A percentile compares a stretch with the other conserved stretches of the same genome.
Evolutionary conservation across 345 rosid genomes (phyloP).

Genomic region (Xanthoceras sorbifolium): DNA sequence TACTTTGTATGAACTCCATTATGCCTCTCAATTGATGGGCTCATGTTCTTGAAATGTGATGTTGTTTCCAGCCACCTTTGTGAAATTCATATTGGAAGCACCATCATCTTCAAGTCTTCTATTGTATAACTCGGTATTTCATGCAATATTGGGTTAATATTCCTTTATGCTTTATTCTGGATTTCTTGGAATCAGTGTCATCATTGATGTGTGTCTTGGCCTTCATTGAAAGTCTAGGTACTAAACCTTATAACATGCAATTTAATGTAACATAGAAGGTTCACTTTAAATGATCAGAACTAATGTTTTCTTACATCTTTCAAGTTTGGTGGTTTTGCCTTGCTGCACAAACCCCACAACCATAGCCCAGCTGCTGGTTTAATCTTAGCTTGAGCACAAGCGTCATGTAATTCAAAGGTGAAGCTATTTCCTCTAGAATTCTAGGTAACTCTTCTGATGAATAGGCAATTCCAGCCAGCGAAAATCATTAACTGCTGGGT

Average conservation of each 20-base stretch:
- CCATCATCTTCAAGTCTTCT: background rate
- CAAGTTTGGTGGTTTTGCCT: background rate
- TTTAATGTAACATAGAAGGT: background rate
- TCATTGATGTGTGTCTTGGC: background rate
- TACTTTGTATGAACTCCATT: background rate
- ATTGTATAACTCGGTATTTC: background rate
- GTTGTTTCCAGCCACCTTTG: background rate
- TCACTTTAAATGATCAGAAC: background rate
- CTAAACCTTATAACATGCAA: background rate
- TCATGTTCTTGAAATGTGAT: background rate
- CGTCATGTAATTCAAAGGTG: background rate
- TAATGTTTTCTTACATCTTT: background rate
- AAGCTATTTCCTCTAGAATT: background rate
- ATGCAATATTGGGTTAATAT: background rate
- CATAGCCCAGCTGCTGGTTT: slow-evolving; percentile 2
- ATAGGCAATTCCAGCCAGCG: background rate
- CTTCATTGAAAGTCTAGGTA: background rate
- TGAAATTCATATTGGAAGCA: slow-evolving; percentile 3
- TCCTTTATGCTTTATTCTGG: slow-evolving; percentile 1
- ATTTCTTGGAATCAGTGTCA: background rate
- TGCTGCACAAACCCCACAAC: background rate
- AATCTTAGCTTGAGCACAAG: slow-evolving; percentile 1
- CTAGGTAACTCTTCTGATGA: background rate
- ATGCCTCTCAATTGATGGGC: background rate
- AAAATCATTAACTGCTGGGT: background rate